Evolutionary conservation across 2,329 filamentous ascomycete species (phyloP).

Genomic region (Microthyrium microscopicum): DNA sequence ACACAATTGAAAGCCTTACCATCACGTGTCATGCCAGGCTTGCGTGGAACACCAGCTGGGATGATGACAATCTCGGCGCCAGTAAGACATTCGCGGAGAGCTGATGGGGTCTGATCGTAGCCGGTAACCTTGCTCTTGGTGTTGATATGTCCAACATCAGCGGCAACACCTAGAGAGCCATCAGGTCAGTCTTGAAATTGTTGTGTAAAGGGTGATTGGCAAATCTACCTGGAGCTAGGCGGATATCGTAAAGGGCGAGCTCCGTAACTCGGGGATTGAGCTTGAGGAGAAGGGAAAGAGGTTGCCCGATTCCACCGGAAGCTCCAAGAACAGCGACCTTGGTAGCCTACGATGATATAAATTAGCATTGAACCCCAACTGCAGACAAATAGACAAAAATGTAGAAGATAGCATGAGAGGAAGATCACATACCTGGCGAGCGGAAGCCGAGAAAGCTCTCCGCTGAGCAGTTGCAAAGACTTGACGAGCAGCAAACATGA

Average conservation of each 20-base stretch:
- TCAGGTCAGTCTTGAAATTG: slow-evolving; percentile 12
- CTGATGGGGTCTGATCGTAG: slow-evolving; percentile 61
- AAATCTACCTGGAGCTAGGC: slow-evolving; percentile 69
- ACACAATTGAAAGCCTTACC: slow-evolving; percentile 29
- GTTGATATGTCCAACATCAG: slow-evolving; percentile 98
- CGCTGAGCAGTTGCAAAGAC: slow-evolving; percentile 33
- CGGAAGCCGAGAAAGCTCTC: slow-evolving; percentile 35
- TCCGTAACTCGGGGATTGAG: slow-evolving; percentile 89
- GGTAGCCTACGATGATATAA: slow-evolving; percentile 48
- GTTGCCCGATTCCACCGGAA: slow-evolving; percentile 94
- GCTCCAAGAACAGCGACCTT: slow-evolving; percentile 97
- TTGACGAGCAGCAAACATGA: slow-evolving; percentile 54
- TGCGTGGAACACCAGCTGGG: slow-evolving; percentile 94
- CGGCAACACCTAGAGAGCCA: slow-evolving; percentile 62
- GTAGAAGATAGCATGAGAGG: slow-evolving; percentile 7
- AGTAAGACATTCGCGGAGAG: slow-evolving; percentile 65
- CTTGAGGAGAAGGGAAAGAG: slow-evolving; percentile 94
- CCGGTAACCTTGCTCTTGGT: slow-evolving; percentile 90
- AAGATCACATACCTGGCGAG: slow-evolving; percentile 29
- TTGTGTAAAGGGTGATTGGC: slow-evolving; percentile 1
- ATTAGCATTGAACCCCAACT: slow-evolving; percentile 16
- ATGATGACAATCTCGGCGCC: slow-evolving; percentile 90
- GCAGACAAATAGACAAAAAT: slow-evolving; percentile 10
- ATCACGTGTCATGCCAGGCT: slow-evolving; percentile 99
- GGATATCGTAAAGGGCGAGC: slow-evolving; percentile 96